Conservation (phyloP, 495 filamentous ascomycete species). For the Penicillium steckii region DNA sequence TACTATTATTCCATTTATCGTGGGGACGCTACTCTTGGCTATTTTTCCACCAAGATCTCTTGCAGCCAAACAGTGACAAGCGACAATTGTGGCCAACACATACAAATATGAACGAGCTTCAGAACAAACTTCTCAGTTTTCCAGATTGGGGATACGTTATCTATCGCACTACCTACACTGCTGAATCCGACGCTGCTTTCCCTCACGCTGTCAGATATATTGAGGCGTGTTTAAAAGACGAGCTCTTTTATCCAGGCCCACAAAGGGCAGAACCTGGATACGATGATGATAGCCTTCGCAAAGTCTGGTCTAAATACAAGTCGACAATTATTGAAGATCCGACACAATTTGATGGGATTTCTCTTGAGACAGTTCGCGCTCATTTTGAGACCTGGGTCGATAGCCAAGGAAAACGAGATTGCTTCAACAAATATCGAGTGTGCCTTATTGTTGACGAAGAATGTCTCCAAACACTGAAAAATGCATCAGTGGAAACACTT, state of each 20-base stretch:
- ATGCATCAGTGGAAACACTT: slow-evolving; percentile 3
- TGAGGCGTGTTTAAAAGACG: slow-evolving; percentile 4
- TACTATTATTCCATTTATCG: too few relatives aligned
- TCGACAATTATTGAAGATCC: slow-evolving; percentile 10
- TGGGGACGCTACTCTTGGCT: too few relatives aligned
- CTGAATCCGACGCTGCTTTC: slow-evolving; percentile 10
- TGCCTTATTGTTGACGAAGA: slow-evolving; percentile 16
- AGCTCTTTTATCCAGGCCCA: not conserved
- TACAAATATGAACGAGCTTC: slow-evolving; percentile 10
- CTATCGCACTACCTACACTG: slow-evolving; percentile 13
- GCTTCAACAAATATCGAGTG: slow-evolving; percentile 10
- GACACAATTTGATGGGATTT: slow-evolving; percentile 6
- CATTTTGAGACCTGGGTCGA: slow-evolving; percentile 17
- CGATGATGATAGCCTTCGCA: not conserved
- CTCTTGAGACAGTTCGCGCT: slow-evolving; percentile 11
- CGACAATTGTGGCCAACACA: not conserved
- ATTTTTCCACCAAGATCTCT: not conserved
- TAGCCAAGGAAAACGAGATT: slow-evolving; percentile 2
- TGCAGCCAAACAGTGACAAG: not conserved
- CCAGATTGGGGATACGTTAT: slow-evolving; percentile 12
- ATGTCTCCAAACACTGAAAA: slow-evolving; percentile 10
- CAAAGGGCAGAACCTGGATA: not conserved
- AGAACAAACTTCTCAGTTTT: slow-evolving; percentile 2
- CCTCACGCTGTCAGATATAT: slow-evolving; percentile 8
- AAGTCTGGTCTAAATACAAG: slow-evolving; percentile 8